Evolutionary conservation across 768 basidiomycete species (phyloP).

Genomic region (Vishniacozyma victoriae): DNA sequence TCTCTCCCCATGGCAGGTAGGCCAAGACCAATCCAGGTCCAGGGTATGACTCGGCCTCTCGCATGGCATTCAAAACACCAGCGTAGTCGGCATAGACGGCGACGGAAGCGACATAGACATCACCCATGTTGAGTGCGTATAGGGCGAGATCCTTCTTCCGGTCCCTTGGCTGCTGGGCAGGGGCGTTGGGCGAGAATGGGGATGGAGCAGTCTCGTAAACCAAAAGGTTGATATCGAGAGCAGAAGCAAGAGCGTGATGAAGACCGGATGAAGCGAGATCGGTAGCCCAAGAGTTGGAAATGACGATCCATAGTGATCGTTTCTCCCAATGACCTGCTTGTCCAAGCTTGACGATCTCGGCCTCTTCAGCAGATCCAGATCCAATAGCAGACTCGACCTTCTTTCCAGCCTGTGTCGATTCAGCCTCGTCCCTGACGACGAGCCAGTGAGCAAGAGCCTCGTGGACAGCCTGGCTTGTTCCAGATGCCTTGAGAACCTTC

Average conservation of each 20-base stretch:
- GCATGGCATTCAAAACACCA: slow-evolving; percentile 82
- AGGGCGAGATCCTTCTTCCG: slow-evolving; percentile 94
- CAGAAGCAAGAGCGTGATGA: slow-evolving; percentile 87
- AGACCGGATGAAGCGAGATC: slow-evolving; percentile 92
- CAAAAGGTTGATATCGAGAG: slow-evolving; percentile 87
- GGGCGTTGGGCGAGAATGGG: slow-evolving; percentile 58
- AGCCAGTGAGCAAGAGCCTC: slow-evolving; percentile 70
- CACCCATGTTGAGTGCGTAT: slow-evolving; percentile 97
- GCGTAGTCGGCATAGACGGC: slow-evolving; percentile 94
- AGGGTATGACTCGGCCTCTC: slow-evolving; percentile 81
- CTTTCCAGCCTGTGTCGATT: slow-evolving; percentile 54
- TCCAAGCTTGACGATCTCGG: slow-evolving; percentile 56
- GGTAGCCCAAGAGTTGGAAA: slow-evolving; percentile 96
- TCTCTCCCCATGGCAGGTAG: slow-evolving; percentile 76
- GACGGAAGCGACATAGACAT: slow-evolving; percentile 90
- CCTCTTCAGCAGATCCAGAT: slow-evolving; percentile 49
- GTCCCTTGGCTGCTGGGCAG: slow-evolving; percentile 50
- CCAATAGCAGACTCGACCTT: slow-evolving; percentile 58
- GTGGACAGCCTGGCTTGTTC: slow-evolving; percentile 57
- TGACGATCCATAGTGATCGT: slow-evolving; percentile 89
- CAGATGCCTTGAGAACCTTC: slow-evolving; percentile 56
- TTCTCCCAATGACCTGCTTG: slow-evolving; percentile 61
- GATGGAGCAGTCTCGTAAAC: slow-evolving; percentile 90
- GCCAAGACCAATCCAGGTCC: slow-evolving; percentile 91
- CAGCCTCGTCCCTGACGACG: slow-evolving; percentile 62